Evolutionary conservation across 2,329 filamentous ascomycete genomes (phyloP), one percentile per base, ranked within the genome.

Genomic region (Aspergillus amoenus): DNA sequence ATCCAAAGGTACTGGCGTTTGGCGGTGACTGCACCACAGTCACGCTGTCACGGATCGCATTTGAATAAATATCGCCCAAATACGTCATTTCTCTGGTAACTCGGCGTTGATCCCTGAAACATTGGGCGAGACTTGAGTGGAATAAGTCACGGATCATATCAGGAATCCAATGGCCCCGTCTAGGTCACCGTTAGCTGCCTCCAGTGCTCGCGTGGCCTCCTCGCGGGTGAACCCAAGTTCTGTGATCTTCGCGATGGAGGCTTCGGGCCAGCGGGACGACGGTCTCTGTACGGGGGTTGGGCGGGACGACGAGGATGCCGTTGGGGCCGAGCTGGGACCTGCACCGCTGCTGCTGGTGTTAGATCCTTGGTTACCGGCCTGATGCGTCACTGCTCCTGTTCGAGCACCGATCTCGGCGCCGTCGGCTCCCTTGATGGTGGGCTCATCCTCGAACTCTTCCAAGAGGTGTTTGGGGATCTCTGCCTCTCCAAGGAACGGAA

Each of bases 401-500:
- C 87, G 84, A 48, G 89, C 88, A 43, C 93, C 93, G 61, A 97
- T 91, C 48, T 90, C 87, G 11, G 91, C 95, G n/a, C 93, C 93
- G 40, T 89, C 90, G 0, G 93, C 90, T 0, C 94, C 94, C 44
- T 87, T 83, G 48, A 97, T 84, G 13, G 88, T 91, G 4, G 93
- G 92, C 75, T 97, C 93, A 56, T 90, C 83, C 52, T 88, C 83
- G 58, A 88, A 81, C 59, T 90, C 88, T 64, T 93, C 89, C 37
- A 82, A 76, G 43, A 86, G 81, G 46, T 88, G 84, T 73, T 89
- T 95, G n/a, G 94, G 94, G 52, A 97, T 96, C 63, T 99, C 93
- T 3, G 89, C 89, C 76, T 97, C 94, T 46, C 91, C 89, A 12
- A 99, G 79, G 74, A 99, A 99, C 0, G 89, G 85, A 5, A 99